Evolutionary conservation across 768 basidiomycete species (phyloP), one percentile per base, ranked within the genome.

Genomic region (Tulasnella sp.): DNA sequence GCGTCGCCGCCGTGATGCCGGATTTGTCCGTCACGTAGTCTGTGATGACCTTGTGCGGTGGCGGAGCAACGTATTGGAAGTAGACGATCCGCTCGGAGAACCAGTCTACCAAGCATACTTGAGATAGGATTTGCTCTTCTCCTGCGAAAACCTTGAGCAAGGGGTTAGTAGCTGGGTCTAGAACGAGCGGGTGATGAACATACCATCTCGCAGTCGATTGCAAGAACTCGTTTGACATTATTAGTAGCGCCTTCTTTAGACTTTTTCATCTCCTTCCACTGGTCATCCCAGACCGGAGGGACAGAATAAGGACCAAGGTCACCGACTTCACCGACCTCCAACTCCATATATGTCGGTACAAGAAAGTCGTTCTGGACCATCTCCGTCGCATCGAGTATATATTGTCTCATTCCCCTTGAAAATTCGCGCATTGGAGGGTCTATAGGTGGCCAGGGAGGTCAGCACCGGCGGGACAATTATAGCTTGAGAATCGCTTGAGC

Each of bases 121-220:
- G 71, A 37, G 71, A 35, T n/a, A 72, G 26, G n/a, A 72, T 46
- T 18, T 40, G 44, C 16, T 72, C 71, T 11, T 72, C 71, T 0
- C 71, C 71, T 3, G 39, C 37, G 39, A 72, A 20, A 11, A 72
- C 71, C 71, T 72, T 6, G n/a, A 18, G 1, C 23, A 11, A 1
- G 16, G 11, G 39, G 44, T 72, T 10, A 72, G 71, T 2, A 61
- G n/a, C 35, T 18, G 71, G 71, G 3, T 3, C 0, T 72, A 3
- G 7, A 23, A 20, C 39, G 16, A 29, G 44, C 2, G 3, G 5
- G 23, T 39, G 29, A 26, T 2, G 26, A 6, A 72, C 71, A 5
- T 40, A 72, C 71, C 71, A 72, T 72, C 32, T 72, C 71, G 18
- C 71, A 72, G n/a, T 72, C 71, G 18, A 72, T 72, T 37, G 71